Base-by-base conservation (phyloP, 2,329 filamentous ascomycete species). In the Talaromyces sp. region DNA sequence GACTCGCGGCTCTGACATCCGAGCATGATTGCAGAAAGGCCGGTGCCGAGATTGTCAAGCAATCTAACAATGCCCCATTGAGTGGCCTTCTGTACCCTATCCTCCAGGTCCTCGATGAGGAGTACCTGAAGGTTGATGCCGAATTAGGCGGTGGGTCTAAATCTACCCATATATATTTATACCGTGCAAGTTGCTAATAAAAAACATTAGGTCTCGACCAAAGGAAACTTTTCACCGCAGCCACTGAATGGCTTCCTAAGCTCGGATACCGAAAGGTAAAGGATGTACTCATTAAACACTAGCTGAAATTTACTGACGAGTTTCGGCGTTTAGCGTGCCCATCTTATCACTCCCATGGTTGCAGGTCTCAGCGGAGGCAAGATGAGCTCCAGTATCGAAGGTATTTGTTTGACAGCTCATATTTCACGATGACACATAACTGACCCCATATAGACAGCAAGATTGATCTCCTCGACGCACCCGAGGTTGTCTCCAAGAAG, bases 21-120 rank as follows among this genome's bases (percentile, higher is more conserved):
- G 86, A 91, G 74, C 86, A 92, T 68, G 86, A 94, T 67, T 90
- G 91, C 14, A 90, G 91, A 75, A 94, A 91, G 75, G 92, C 93
- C 0, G 93, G 93, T 35, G 89, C 91, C 1, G 94, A 97, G 74
- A 85, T 97, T 7, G 93, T 99, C 61, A 97, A 97, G 81, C 91
- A 97, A 77, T 86, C 88, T 3, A 83, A 84, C 51, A 91, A 93
- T 66, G 84, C 88, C 9, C 83, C 88, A 3, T 71, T 95, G 49
- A 85, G 82, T 51, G 90, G 89, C 1, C 80, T 93, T 11, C 82
- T 93, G 56, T 95, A 94, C 78, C 89, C 90, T 1, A 80, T 95
- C 40, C 86, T 97, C 75, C 93, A 97, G 75, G 89, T 1, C 77
- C 97, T 45, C 16, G 93, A 97, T 67, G 93, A 97, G 76, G 82